Evolutionary conservation across 2,329 filamentous ascomycete genomes (phyloP).

Genomic region (Scytalidium lignicola): DNA sequence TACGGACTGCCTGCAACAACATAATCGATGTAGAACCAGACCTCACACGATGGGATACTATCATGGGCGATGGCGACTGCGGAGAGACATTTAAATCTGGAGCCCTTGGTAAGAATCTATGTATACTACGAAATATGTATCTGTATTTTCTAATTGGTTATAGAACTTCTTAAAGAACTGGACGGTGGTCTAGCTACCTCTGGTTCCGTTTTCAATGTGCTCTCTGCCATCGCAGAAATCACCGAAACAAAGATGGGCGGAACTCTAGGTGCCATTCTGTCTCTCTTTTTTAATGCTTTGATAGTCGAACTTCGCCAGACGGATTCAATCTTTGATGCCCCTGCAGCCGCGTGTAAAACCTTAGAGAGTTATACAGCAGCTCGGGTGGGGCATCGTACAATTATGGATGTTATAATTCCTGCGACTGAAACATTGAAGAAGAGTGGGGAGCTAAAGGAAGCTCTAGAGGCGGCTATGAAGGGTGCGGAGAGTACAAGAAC

Average conservation of each 20-base stretch:
- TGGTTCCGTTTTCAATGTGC: neutral
- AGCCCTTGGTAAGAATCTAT: neutral
- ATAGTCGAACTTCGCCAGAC: neutral
- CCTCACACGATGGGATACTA: conserved; percentile 28
- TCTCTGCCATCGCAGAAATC: neutral
- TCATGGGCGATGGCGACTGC: conserved; percentile 31
- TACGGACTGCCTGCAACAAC: conserved; percentile 27
- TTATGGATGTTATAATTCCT: conserved; percentile 27
- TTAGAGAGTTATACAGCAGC: conserved; percentile 20
- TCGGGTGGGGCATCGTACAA: conserved; percentile 25
- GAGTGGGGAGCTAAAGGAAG: conserved; percentile 37
- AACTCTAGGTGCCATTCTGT: conserved; percentile 1
- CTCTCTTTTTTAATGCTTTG: neutral
- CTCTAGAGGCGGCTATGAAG: conserved; percentile 40
- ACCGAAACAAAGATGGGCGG: conserved; percentile 23
- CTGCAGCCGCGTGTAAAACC: neutral
- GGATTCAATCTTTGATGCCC: neutral
- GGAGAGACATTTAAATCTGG: conserved; percentile 25
- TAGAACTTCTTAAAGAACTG: neutral
- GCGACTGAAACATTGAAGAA: conserved; percentile 28
- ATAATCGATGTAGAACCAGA: conserved; percentile 30
- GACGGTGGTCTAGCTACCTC: neutral
- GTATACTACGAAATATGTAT: neutral
- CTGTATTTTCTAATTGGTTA: conserved; percentile 6
- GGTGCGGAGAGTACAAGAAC: conserved; percentile 46